phyloP scores from a whole-genome alignment of 169 alveolate genomes.

The Plasmodium reichenowi region DNA sequence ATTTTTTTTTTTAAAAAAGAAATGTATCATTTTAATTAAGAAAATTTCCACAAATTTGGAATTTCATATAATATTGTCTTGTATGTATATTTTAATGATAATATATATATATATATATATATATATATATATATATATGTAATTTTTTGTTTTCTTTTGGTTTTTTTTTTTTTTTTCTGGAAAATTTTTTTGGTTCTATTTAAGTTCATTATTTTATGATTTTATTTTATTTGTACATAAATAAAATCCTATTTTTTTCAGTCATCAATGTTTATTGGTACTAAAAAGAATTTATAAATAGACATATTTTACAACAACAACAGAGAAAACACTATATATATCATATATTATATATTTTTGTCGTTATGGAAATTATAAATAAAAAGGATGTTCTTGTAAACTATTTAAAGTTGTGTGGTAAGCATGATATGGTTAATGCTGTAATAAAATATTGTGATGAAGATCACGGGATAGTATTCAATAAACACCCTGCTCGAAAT shows the following conservation, averaged over 20 bases:
- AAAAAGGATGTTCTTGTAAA: constrained; percentile 43
- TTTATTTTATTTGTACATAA: too few relatives aligned
- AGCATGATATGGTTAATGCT: constrained; percentile 62
- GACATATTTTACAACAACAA: too few relatives aligned
- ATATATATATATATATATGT: neutral
- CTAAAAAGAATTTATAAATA: too few relatives aligned
- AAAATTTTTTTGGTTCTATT: neutral
- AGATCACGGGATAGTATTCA: constrained; percentile 70
- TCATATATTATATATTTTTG: neutral
- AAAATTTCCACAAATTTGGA: too few relatives aligned
- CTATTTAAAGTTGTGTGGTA: constrained; percentile 56
- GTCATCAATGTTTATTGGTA: too few relatives aligned
- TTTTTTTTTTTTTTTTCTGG: neutral
- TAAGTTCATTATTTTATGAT: neutral
- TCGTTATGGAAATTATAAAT: constrained; percentile 39
- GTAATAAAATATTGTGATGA: constrained; percentile 68
- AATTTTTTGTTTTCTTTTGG: neutral
- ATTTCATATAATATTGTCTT: too few relatives aligned
- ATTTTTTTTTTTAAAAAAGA: constrained; percentile 7
- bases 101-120: neutral
- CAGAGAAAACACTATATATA: neutral
- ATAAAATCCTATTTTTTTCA: too few relatives aligned
- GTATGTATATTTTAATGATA: neutral
- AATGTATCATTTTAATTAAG: neutral
- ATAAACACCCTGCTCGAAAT: constrained; percentile 60